Conservation (phyloP, 768 basidiomycete genomes). For the Cyclocybe aegerita region DNA sequence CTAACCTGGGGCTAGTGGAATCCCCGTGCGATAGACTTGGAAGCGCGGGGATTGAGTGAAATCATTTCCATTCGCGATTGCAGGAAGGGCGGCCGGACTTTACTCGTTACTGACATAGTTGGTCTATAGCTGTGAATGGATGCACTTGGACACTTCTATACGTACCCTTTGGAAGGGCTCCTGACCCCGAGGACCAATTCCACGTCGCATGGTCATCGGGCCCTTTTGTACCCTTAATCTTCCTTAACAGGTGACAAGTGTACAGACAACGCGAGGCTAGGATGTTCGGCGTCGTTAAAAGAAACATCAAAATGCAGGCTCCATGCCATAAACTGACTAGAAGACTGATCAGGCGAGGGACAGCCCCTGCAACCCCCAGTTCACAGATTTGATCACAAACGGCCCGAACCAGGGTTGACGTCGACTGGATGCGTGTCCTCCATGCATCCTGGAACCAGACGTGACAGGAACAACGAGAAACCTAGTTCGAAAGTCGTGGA, state of each 20-base stretch:
- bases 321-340: too few species aligned
- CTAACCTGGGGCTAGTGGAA: slow-evolving; percentile 1
- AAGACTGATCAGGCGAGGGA: too few species aligned
- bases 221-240: too few species aligned
- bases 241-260: too few species aligned
- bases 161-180: too few species aligned
- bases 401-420: neutral
- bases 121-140: slow-evolving; percentile 10
- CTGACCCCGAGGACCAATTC: neutral
- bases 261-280: too few species aligned
- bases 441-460: too few species aligned
- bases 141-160: slow-evolving; percentile 9
- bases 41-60: too few species aligned
- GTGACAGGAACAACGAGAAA: neutral
- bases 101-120: slow-evolving; percentile 8
- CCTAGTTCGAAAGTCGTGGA: neutral
- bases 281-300: too few species aligned
- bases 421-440: neutral
- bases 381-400: neutral
- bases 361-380: neutral
- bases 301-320: too few species aligned
- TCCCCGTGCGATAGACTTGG: too few species aligned
- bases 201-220: too few species aligned
- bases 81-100: slow-evolving; percentile 3
- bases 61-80: neutral